Evolutionary conservation across 352 stramenopile species (phyloP).

Genomic region (Sclerospora graminicola): DNA sequence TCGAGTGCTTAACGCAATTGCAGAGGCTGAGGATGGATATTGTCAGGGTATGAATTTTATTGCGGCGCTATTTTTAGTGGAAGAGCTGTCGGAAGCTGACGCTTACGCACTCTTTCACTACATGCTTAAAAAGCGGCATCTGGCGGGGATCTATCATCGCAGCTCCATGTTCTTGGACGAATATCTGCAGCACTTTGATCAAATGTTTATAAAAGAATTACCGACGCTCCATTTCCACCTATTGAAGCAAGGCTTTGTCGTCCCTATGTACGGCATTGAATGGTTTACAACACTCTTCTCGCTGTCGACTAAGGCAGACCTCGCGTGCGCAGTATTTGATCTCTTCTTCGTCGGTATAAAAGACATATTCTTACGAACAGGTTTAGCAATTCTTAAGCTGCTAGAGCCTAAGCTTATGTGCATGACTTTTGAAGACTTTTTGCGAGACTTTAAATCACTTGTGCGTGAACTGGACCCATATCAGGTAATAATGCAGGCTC

Average conservation of each 20-base stretch:
- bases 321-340: conserved; percentile 77
- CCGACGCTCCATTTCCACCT: conserved; percentile 59
- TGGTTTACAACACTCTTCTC: conserved; percentile 87
- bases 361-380: conserved; percentile 75
- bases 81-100: conserved; percentile 70
- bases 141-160: conserved; percentile 70
- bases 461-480: conserved; percentile 71
- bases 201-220: conserved; percentile 56
- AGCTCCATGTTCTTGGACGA: conserved; percentile 79
- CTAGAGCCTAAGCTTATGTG: conserved; percentile 74
- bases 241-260: conserved; percentile 48
- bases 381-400: conserved; percentile 69
- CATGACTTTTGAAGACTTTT: conserved; percentile 77
- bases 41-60: conserved; percentile 89
- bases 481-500: conserved; percentile 51
- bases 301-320: conserved; percentile 68
- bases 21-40: conserved; percentile 71
- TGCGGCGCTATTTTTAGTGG: conserved; percentile 71
- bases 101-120: conserved; percentile 78
- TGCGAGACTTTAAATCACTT: conserved; percentile 72
- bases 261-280: conserved; percentile 81
- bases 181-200: conserved; percentile 74
- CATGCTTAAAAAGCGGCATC: conserved; percentile 67
- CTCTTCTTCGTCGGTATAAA: conserved; percentile 73
- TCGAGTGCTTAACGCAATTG: conserved; percentile 72